Evolutionary conservation across 2,329 filamentous ascomycete species (phyloP).

Genomic region (Leptographium radiaticola): DNA sequence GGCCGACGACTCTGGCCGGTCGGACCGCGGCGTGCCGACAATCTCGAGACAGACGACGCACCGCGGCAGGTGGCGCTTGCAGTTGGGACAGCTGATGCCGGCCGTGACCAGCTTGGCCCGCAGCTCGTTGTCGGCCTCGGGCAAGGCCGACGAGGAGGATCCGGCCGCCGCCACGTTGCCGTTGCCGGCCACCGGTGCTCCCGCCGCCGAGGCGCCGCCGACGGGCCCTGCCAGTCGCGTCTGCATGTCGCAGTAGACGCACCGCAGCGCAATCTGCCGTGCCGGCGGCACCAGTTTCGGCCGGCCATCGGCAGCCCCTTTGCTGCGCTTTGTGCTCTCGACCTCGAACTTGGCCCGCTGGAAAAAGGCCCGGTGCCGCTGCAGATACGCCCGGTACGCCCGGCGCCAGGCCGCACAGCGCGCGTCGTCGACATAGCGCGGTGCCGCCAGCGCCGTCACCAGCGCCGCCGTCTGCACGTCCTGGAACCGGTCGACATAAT

Average conservation of each 20-base stretch:
- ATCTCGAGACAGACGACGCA: slow-evolving; percentile 57
- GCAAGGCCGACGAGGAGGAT: neutral
- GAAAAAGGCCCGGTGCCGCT: slow-evolving; percentile 61
- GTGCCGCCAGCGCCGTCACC: slow-evolving; percentile 59
- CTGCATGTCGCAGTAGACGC: slow-evolving; percentile 60
- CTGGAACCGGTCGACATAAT: slow-evolving; percentile 61
- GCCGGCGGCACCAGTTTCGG: slow-evolving; percentile 52
- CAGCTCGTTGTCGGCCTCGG: slow-evolving; percentile 34
- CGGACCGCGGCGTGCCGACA: slow-evolving; percentile 49
- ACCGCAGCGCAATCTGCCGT: slow-evolving; percentile 61
- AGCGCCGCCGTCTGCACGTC: slow-evolving; percentile 71
- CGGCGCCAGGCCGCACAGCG: slow-evolving; percentile 63
- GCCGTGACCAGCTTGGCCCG: slow-evolving; percentile 41
- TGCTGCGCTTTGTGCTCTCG: slow-evolving; percentile 58
- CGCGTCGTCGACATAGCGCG: slow-evolving; percentile 63
- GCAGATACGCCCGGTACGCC: slow-evolving; percentile 57
- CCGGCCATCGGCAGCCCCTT: slow-evolving; percentile 29
- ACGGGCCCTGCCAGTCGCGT: slow-evolving; percentile 27
- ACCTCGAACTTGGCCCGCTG: slow-evolving; percentile 68
- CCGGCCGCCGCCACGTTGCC: neutral
- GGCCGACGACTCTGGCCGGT: slow-evolving; percentile 35
- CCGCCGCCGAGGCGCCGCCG: slow-evolving; percentile 4
- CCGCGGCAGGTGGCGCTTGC: slow-evolving; percentile 51
- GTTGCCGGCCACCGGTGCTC: slow-evolving; percentile 7
- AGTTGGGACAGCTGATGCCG: slow-evolving; percentile 53